phyloP scores from a whole-genome alignment of 441 rosid species.

The Daphne laureola region DNA sequence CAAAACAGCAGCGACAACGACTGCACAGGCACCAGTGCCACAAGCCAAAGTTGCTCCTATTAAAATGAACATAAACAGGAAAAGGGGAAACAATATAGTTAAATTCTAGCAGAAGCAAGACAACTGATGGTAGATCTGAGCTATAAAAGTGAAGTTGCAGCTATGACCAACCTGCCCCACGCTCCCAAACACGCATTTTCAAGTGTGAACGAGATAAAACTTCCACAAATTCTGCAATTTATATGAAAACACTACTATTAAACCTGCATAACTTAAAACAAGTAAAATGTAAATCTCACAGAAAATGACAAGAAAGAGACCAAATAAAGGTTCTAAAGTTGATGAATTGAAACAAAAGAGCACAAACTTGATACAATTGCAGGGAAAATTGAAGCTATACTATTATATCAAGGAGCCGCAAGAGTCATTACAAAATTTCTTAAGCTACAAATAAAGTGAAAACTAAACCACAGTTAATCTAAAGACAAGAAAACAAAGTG shows the following conservation, averaged over 20 bases:
- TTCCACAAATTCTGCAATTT: conserved; percentile 78
- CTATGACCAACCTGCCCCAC: conserved; percentile 71
- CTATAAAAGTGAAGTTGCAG: not conserved
- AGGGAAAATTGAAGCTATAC: no score
- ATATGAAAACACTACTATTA: not conserved
- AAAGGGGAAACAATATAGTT: not conserved
- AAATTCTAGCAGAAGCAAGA: conserved; percentile 10
- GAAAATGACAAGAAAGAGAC: no score
- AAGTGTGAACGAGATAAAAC: conserved; percentile 66
- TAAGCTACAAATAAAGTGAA: no score
- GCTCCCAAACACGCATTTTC: conserved; percentile 99
- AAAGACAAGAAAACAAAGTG: no score
- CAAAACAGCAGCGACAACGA: conserved; percentile 94
- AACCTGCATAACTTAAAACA: no score
- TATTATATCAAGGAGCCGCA: no score
- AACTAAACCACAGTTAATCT: no score
- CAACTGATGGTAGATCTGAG: not conserved
- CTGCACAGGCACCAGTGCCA: conserved; percentile 97
- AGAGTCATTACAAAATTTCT: no score
- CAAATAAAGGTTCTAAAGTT: no score
- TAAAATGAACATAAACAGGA: not conserved
- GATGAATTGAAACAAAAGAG: no score
- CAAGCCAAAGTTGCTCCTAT: conserved; percentile 92
- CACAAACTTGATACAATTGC: no score
- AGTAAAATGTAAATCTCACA: no score